Conservation (phyloP, 495 filamentous ascomycete genomes). For the Aspergillus indologenus region DNA sequence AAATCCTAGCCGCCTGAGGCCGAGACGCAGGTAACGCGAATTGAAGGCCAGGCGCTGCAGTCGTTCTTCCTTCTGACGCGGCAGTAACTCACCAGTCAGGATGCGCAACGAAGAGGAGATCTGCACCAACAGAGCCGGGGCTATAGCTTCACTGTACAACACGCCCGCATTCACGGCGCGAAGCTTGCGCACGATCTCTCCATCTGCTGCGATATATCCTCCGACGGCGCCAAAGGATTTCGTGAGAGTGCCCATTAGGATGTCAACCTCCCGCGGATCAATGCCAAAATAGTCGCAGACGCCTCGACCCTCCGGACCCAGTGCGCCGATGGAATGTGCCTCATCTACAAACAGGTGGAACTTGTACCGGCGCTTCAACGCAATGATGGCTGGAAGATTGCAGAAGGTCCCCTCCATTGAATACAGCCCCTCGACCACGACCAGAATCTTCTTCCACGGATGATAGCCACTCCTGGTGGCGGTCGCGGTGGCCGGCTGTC, state of each 20-base stretch:
- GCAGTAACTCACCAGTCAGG: too few relatives aligned
- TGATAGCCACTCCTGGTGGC: not conserved
- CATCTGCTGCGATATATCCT: not conserved
- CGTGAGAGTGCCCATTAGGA: not conserved
- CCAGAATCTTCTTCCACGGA: not conserved
- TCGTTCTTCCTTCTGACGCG: too few relatives aligned
- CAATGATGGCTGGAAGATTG: not conserved
- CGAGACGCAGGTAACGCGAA: too few relatives aligned
- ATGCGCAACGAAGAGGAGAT: too few relatives aligned
- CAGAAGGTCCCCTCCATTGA: not conserved
- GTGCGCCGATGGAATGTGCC: not conserved
- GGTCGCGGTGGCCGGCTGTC: constrained; percentile 16
- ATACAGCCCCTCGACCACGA: not conserved
- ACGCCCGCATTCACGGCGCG: too few relatives aligned
- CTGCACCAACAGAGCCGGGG: too few relatives aligned
- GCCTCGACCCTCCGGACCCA: not conserved
- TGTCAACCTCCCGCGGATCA: not conserved
- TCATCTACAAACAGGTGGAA: not conserved
- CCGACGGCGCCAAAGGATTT: not conserved
- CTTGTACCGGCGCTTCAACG: not conserved
- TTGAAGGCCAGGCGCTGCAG: too few relatives aligned
- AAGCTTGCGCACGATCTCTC: too few relatives aligned
- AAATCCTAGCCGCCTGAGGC: too few relatives aligned
- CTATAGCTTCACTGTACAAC: too few relatives aligned
- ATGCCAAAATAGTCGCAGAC: not conserved